Evolutionary conservation across 768 basidiomycete genomes (phyloP), one percentile per base, ranked within the genome.

Genomic region (Hericium erinaceus): DNA sequence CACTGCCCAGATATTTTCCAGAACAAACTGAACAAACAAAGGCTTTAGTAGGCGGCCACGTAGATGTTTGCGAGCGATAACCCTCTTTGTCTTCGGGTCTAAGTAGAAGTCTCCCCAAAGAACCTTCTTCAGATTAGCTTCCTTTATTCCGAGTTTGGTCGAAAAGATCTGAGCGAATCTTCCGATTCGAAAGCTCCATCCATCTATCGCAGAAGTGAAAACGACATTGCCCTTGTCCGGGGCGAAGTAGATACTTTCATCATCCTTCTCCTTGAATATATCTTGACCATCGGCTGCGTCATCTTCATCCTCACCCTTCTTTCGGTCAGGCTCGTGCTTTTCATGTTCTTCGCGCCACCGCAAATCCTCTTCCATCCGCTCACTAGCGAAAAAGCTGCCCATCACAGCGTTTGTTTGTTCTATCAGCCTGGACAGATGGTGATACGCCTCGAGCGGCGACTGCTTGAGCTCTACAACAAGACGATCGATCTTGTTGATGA

Each of bases 371-470:
- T 95, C 94, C 94, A 98, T 97, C 16, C 97, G 77, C 60, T 98
- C 95, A 2, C 88, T 81, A 3, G 95, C 93, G 66, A 94, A 98
- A 70, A 98, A 95, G 57, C 83, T 83, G 0, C 97, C 97, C 93
- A 98, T 95, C 53, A 98, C 92, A 0, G 94, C 97, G 66, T 98
- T 99, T 24, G 98, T 95, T 65, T 97, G 92, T 69, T 98, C 95
- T 54, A 99, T 92, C 13, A 98, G 77, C 39, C 92, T 87, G 6
- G 83, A 76, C n/a, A 99, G 82, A 65, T 98, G 95, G 64, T 95
- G 90, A 66, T 98, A 92, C 2, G 93, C 95, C 69, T 98, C 97
- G 2, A 84, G 76, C 1, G 97, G 94, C 0, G 92, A 78, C 13
- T 98, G 80, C 67, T 92, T 90, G 54, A 99, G 83, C 68, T 98